Evolutionary conservation across 345 rosid species (phyloP), one percentile per base, ranked within the genome.

Genomic region (Eucalyptus dawsonii): DNA sequence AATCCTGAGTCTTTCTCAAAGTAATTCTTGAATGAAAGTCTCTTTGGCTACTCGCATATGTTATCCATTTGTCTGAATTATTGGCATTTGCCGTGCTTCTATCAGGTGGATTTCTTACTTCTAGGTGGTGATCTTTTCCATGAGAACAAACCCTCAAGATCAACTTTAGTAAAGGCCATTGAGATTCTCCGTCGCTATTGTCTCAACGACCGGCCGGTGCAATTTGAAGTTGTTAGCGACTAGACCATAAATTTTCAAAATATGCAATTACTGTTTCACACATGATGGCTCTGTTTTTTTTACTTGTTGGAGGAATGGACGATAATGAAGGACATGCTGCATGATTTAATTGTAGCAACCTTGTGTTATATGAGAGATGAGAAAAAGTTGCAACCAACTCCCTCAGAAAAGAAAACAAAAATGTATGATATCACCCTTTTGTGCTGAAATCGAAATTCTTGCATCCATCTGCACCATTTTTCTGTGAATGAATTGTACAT

Each of bases 61-160:
- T 69, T 31, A 34, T 69, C 24, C 42, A 31, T 69, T 69, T 69
- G 24, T 69, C 80, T 69, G 80, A 69, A 31, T 69, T 69, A 37
- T 69, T 34, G 80, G 44, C 27, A 40, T 56, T 86, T 53, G 54
- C 83, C 34, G 85, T 44, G 90, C 50, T 92, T 87, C 67, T 91
- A 86, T 90, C 91, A 97, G 99, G 99, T 97, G 90, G 99, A 97
- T 91, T 95, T 98, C 89, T 86, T 98, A 86, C 98, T 97, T 76
- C 95, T 98, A 10, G 99, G 99, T 86, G 99, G 99, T 72, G 99
- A 98, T 92, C 98, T 98, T 91, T 98, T 97, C 91, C 99, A 98
- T 91, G 99, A 98, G 95, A 97, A 98, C 89, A 98, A 97, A 93
- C 99, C 99, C 89, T 98, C 99, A 25, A 93, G 99, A 94, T 90